phyloP scores from a whole-genome alignment of 441 rosid species.

The Flueggea neowawraea region DNA sequence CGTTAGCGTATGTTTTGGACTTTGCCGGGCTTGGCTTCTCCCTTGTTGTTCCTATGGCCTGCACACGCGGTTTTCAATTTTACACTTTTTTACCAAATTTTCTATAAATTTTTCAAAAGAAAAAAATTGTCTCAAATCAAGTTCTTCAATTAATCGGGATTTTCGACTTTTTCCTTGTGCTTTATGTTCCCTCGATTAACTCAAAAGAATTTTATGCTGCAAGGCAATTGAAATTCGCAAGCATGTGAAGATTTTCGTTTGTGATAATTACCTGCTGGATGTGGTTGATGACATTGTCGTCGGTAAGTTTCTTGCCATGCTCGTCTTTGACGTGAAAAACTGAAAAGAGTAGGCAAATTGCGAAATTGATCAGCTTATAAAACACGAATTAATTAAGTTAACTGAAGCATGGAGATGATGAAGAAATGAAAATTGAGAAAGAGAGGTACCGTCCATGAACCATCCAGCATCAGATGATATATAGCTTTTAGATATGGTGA shows the following conservation, averaged over 20 bases:
- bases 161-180: too few species aligned
- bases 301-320: conserved; percentile 56
- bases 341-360: conserved; percentile 13
- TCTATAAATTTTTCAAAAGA: too few species aligned
- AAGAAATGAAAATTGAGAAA: too few species aligned
- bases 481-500: conserved; percentile 54
- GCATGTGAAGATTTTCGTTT: too few species aligned
- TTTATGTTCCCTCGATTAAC: too few species aligned
- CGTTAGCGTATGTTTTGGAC: conserved; percentile 17
- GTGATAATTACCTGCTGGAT: conserved; percentile 46
- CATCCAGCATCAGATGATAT: conserved; percentile 74
- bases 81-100: too few species aligned
- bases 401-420: too few species aligned
- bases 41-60: conserved; percentile 59
- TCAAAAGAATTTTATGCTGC: too few species aligned
- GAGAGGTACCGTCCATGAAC: conserved; percentile 63
- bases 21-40: conserved; percentile 29
- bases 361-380: neutral
- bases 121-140: too few species aligned
- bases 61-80: neutral
- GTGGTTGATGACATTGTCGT: conserved; percentile 49
- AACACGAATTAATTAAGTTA: too few species aligned
- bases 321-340: conserved; percentile 83
- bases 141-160: too few species aligned
- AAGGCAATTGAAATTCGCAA: too few species aligned